A percentile compares a stretch with the other conserved stretches of the same genome.
Evolutionary conservation across 192 early-diverging fungal genomes (phyloP).

Genomic region (Pilaira anomala): DNA sequence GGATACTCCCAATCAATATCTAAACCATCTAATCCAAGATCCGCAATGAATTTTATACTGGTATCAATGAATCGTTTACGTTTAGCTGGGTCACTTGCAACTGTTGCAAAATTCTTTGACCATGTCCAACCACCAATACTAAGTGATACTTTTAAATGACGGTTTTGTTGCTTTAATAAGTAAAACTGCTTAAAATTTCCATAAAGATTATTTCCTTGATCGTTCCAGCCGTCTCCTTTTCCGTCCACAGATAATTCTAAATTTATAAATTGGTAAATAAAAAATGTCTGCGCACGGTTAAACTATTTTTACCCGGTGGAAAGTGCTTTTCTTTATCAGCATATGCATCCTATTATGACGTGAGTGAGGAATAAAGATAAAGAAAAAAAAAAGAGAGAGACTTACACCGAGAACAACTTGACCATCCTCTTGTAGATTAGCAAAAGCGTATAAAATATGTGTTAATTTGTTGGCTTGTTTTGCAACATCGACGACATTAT

Average conservation of each 20-base stretch:
- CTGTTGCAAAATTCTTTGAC: conserved; percentile 67
- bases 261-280: too few species aligned
- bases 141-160: conserved; percentile 65
- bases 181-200: conserved; percentile 65
- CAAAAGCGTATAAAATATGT: conserved; percentile 82
- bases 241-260: conserved; percentile 31
- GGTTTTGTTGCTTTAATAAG: conserved; percentile 64
- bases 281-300: background rate
- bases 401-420: conserved; percentile 56
- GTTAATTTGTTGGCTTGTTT: conserved; percentile 59
- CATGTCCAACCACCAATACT: conserved; percentile 80
- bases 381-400: background rate
- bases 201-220: conserved; percentile 45
- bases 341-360: conserved; percentile 57
- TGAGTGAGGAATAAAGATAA: background rate
- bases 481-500: conserved; percentile 57
- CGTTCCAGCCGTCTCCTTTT: conserved; percentile 53
- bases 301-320: conserved; percentile 16
- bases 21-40: conserved; percentile 52
- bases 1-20: conserved; percentile 85
- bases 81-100: conserved; percentile 47
- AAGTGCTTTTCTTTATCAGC: conserved; percentile 71
- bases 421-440: conserved; percentile 62
- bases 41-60: conserved; percentile 42
- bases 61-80: conserved; percentile 59